phyloP scores from a whole-genome alignment of 2,329 filamentous ascomycete species.

The Claviceps sp. region DNA sequence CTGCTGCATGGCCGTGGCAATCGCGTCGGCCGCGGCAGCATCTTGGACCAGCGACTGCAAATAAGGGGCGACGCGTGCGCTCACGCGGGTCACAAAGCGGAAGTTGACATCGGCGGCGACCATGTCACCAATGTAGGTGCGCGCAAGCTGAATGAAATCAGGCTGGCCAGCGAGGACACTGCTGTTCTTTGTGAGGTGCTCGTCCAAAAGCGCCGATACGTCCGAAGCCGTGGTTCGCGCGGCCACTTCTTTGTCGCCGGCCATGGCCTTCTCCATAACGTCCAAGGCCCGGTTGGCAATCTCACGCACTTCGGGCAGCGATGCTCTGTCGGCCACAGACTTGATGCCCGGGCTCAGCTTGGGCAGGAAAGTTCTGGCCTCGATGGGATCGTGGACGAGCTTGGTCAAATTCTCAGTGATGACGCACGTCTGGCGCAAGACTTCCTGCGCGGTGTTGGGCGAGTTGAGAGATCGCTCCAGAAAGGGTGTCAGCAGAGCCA shows the following conservation, averaged over 20 bases:
- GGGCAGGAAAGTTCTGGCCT: constrained; percentile 87
- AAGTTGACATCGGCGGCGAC: constrained; percentile 79
- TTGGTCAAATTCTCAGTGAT: constrained; percentile 98
- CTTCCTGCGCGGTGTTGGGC: constrained; percentile 82
- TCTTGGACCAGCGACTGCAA: constrained; percentile 56
- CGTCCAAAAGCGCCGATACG: constrained; percentile 60
- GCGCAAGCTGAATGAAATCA: constrained; percentile 54
- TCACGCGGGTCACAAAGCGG: constrained; percentile 63
- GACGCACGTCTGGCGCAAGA: constrained; percentile 87
- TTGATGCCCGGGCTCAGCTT: constrained; percentile 92
- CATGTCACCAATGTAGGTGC: constrained; percentile 68
- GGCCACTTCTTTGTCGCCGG: constrained; percentile 49
- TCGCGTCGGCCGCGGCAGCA: constrained; percentile 42
- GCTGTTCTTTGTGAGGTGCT: constrained; percentile 58
- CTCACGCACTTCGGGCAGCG: constrained; percentile 87
- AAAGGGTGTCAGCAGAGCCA: constrained; percentile 86
- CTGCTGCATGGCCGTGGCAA: constrained; percentile 62
- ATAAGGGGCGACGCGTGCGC: constrained; percentile 58
- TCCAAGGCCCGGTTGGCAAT: constrained; percentile 68
- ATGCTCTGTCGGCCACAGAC: constrained; percentile 73
- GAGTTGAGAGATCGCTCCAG: constrained; percentile 90
- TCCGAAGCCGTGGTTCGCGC: constrained; percentile 59
- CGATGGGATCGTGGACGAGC: constrained; percentile 87
- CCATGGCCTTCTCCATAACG: constrained; percentile 92
- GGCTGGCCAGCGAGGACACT: constrained; percentile 45